Percentiles rank a stretch among this genome's conserved stretches.
phyloP scores from a whole-genome alignment of 345 rosid genomes.

The Erucastrum elatum region DNA sequence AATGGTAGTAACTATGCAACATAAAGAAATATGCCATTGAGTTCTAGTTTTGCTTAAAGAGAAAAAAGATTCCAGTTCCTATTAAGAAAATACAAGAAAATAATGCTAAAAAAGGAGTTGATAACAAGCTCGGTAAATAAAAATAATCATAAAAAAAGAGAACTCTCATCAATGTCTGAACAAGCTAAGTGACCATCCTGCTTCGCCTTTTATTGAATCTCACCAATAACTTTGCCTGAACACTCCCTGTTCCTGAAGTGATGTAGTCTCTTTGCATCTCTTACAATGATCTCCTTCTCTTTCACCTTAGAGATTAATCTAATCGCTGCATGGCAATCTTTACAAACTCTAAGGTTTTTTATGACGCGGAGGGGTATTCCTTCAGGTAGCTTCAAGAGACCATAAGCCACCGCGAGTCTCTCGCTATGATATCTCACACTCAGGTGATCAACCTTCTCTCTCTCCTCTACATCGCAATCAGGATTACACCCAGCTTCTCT shows the following conservation, averaged over 20 bases:
- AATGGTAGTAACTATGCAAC: constrained; percentile 16
- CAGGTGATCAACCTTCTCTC: background rate
- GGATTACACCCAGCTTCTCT: background rate
- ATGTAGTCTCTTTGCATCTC: constrained; percentile 47
- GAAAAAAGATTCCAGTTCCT: background rate
- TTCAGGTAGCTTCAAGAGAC: background rate
- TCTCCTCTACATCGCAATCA: background rate
- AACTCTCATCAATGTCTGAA: background rate
- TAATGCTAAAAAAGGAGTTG: background rate
- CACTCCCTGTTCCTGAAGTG: constrained; percentile 44
- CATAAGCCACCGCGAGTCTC: background rate
- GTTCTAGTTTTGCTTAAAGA: background rate
- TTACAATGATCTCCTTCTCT: background rate
- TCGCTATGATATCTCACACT: background rate
- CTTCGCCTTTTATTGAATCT: background rate
- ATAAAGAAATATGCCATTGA: background rate
- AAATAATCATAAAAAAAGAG: background rate
- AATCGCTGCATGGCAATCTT: background rate
- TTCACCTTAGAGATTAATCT: background rate
- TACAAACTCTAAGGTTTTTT: background rate
- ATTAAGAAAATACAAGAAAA: background rate
- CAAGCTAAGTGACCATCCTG: background rate
- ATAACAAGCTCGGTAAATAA: background rate
- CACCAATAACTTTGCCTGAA: background rate
- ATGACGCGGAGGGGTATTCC: background rate